phyloP scores from a whole-genome alignment of 179 eudicot species.

The Camellia oleifera region DNA sequence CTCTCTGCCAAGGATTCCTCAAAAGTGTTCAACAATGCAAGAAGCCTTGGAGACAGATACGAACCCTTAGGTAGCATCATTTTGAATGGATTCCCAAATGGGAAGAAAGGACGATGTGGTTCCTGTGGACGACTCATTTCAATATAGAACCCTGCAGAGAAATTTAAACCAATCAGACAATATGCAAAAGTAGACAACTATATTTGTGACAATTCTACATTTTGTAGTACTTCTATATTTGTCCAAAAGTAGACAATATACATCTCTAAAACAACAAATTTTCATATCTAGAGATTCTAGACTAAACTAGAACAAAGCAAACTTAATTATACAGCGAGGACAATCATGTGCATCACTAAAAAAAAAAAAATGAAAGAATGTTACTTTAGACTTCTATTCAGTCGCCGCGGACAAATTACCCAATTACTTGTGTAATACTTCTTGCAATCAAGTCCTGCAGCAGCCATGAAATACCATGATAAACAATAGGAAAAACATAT shows the following conservation, averaged over 20 bases:
- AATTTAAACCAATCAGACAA: background rate
- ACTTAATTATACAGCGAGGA: too few species aligned
- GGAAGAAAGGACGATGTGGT: slow-evolving; percentile 53
- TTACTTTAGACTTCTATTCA: too few species aligned
- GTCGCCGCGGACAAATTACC: background rate
- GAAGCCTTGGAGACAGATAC: slow-evolving; percentile 45
- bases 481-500: background rate
- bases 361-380: too few species aligned
- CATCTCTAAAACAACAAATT: too few species aligned
- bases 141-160: slow-evolving; percentile 39
- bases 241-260: too few species aligned
- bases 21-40: slow-evolving; percentile 45
- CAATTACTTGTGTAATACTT: background rate
- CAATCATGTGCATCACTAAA: too few species aligned
- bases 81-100: slow-evolving; percentile 76
- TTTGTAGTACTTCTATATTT: background rate
- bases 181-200: background rate
- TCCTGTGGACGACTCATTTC: slow-evolving; percentile 75
- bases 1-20: slow-evolving; percentile 67
- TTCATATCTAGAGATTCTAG: too few species aligned
- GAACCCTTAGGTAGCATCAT: slow-evolving; percentile 63
- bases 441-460: background rate
- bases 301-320: too few species aligned
- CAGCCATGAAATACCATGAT: background rate
- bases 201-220: background rate